Base-by-base conservation (phyloP, 2,329 filamentous ascomycete species). In the Aspergillus sclerotialis region DNA sequence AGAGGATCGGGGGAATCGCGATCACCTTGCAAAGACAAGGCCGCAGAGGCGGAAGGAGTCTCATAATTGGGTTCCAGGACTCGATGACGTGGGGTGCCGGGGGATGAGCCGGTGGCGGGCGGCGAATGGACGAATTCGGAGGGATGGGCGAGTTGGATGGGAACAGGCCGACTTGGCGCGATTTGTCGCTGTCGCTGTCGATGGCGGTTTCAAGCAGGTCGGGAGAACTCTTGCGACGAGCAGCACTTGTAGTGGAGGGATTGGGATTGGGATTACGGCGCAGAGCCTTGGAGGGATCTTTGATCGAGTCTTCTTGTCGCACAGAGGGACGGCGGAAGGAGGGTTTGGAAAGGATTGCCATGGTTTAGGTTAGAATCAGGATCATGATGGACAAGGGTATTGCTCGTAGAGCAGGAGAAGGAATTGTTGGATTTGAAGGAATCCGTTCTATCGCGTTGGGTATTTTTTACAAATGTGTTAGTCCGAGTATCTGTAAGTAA, bases 301-400 rank as follows among this genome's bases (percentile, higher is more conserved):
- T 35, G 45, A 29, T 38, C 30, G 29, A 38, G 39, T 52, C 43
- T 35, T 48, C 48, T 43, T 44, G 53, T 58, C 54, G 55, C 50
- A 56, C 43, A 37, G 53, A 48, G 44, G 49, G 53, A 39, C 55
- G 55, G n/a, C n/a, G n/a, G 40, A 57, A 46, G 26, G 54, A 54
- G 4, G 55, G 43, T 45, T 51, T 52, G 45, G 55, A 55, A 46
- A 53, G 50, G 41, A 56, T 44, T 35, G 54, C 50, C 58, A 61
- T 61, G 42, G 41, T 41, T 10, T 44, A 52, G 30, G 32, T 28
- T 10, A 9, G 28, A 33, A 38, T 38, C 47, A 49, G 48, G 19
- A 7, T 23, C 19, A 23, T 23, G 19, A 10, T 23, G 19, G 19
- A 23, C 19, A 23, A 10, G 19, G 12, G 19, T 10, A 4, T 10